These are phyloP conservation scores for Rhytidiadelphus loreus DNA, from an alignment of 225 moss, liverwort and hornwort species.

Conservation along the genomic window DNA sequence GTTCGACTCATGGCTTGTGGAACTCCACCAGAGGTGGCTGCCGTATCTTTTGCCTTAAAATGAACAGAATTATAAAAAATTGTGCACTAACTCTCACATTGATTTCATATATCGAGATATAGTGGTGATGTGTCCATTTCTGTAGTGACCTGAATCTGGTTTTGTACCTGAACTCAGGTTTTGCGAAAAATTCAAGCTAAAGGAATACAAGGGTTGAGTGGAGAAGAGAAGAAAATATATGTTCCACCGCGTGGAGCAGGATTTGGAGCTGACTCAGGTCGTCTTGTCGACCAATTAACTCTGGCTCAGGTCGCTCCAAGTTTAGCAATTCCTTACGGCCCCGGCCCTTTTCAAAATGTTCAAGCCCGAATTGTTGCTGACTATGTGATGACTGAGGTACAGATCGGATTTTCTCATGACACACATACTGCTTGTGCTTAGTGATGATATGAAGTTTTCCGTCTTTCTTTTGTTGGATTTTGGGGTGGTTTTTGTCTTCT, in stretches of 20 bases:
- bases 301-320: conserved; percentile 37
- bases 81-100: neutral
- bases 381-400: conserved; percentile 62
- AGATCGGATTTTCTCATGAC: neutral
- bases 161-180: conserved; percentile 26
- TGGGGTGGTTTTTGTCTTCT: neutral
- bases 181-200: conserved; percentile 66
- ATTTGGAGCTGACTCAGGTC: conserved; percentile 47
- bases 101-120: neutral
- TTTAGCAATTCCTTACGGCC: conserved; percentile 38
- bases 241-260: conserved; percentile 57
- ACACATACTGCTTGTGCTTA: neutral
- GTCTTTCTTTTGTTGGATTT: neutral
- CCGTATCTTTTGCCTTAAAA: neutral
- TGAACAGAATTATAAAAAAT: neutral
- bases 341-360: conserved; percentile 65
- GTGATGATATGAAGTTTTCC: neutral
- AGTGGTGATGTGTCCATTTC: neutral
- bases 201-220: conserved; percentile 66
- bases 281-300: conserved; percentile 38
- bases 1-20: conserved; percentile 88
- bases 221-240: conserved; percentile 49
- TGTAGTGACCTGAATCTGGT: neutral
- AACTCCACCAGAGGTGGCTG: conserved; percentile 58
- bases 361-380: conserved; percentile 81